These are phyloP conservation scores for Phytophthora meadii DNA, from an alignment of 352 stramenopile species.

Conservation along the genomic window DNA sequence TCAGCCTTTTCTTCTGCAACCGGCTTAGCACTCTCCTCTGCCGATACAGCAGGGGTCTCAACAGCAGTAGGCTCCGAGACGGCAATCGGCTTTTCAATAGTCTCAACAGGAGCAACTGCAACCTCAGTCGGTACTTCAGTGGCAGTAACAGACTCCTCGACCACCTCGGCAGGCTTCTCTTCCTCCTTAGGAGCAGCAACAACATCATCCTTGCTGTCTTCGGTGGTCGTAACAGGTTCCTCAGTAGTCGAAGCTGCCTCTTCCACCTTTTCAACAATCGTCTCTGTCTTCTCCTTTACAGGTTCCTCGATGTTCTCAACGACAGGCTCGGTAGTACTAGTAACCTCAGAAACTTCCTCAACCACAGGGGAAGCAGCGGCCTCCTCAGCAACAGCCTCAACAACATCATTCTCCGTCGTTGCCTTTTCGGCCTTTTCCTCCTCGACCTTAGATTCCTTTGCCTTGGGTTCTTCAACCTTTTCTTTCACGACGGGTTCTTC, in stretches of 20 bases:
- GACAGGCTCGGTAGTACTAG: background rate
- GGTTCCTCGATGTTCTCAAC: conserved; percentile 10
- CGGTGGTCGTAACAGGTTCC: conserved; percentile 7
- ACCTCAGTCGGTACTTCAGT: conserved; percentile 2
- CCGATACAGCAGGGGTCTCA: background rate
- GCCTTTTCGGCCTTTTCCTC: background rate
- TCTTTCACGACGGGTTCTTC: background rate
- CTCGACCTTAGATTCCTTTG: background rate
- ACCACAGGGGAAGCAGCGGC: background rate
- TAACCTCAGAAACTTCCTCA: background rate
- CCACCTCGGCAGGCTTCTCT: conserved; percentile 1
- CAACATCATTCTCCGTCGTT: background rate
- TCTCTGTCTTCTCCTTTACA: conserved; percentile 3
- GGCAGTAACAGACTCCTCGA: conserved; percentile 1
- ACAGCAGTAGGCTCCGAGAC: background rate
- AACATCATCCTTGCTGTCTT: conserved; percentile 5
- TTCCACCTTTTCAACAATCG: conserved; percentile 12
- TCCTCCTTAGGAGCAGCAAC: background rate
- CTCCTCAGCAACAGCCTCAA: background rate
- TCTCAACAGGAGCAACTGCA: background rate
- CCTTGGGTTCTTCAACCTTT: background rate
- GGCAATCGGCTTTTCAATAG: background rate
- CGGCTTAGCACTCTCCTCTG: background rate
- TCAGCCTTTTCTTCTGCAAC: background rate
- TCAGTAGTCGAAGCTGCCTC: conserved; percentile 17